Percentiles rank a stretch among this genome's conserved stretches.
Conservation (phyloP, 2,329 filamentous ascomycete species). For the Coniochaeta ligniaria region DNA sequence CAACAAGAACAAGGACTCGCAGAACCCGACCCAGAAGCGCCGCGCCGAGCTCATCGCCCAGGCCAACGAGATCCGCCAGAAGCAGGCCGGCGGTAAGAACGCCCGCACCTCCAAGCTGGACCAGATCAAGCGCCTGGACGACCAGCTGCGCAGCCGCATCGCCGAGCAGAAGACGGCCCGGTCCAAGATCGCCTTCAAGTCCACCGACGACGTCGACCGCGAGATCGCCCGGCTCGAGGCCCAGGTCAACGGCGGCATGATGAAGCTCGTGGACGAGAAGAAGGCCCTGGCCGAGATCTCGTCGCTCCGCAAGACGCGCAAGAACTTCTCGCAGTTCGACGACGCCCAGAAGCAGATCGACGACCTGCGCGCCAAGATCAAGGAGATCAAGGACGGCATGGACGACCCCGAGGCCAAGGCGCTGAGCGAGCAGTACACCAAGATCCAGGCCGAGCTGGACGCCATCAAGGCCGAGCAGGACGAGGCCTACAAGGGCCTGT, state of each 20-base stretch:
- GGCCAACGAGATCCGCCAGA: slow-evolving; percentile 74
- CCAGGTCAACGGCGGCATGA: slow-evolving; percentile 79
- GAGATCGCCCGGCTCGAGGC: slow-evolving; percentile 76
- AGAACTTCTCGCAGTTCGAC: slow-evolving; percentile 82
- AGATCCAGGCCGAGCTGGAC: slow-evolving; percentile 83
- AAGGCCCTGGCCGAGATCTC: slow-evolving; percentile 83
- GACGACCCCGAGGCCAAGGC: slow-evolving; percentile 90
- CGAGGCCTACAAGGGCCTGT: slow-evolving; percentile 81
- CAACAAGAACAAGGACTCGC: slow-evolving; percentile 67
- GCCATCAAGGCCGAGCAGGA: slow-evolving; percentile 88
- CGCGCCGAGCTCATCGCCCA: slow-evolving; percentile 80
- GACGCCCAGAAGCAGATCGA: slow-evolving; percentile 84
- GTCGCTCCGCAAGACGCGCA: slow-evolving; percentile 78
- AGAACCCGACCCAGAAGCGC: slow-evolving; percentile 72
- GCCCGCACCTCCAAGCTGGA: slow-evolving; percentile 72
- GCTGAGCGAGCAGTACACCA: slow-evolving; percentile 77
- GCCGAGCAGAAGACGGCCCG: slow-evolving; percentile 81
- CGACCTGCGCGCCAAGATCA: slow-evolving; percentile 78
- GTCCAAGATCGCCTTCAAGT: slow-evolving; percentile 78
- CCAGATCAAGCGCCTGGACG: slow-evolving; percentile 87
- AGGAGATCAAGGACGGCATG: slow-evolving; percentile 79
- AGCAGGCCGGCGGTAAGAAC: slow-evolving; percentile 83
- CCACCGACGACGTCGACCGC: slow-evolving; percentile 75
- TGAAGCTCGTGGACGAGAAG: slow-evolving; percentile 97
- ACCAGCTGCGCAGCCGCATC: slow-evolving; percentile 78